These are phyloP conservation scores for Asterophora parasitica DNA, from an alignment of 768 basidiomycete species.

Conservation along the genomic window DNA sequence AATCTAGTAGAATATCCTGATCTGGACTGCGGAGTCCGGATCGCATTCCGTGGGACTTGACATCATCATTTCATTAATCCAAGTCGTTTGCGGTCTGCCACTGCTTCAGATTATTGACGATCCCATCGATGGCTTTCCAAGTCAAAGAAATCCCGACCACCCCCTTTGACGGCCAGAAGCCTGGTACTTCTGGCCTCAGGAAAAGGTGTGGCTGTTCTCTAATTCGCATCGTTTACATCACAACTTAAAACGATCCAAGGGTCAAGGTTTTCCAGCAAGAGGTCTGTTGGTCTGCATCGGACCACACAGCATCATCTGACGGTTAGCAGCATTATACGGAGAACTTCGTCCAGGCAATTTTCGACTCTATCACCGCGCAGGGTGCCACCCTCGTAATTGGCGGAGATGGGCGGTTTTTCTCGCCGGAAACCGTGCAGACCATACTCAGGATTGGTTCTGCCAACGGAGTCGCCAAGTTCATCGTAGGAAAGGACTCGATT, in stretches of 20 bases:
- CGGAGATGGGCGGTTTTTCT: slow-evolving; percentile 95
- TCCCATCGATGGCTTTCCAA: slow-evolving; percentile 36
- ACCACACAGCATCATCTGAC: slow-evolving; percentile 5
- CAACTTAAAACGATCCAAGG: slow-evolving; percentile 36
- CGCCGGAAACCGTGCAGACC: slow-evolving; percentile 79
- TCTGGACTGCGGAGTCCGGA: slow-evolving; percentile 2
- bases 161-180: slow-evolving; percentile 92
- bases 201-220: slow-evolving; percentile 62
- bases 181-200: slow-evolving; percentile 95
- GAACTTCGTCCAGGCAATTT: slow-evolving; percentile 95
- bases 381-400: slow-evolving; percentile 90
- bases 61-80: slow-evolving; percentile 10
- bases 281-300: slow-evolving; percentile 40
- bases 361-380: slow-evolving; percentile 79
- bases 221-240: slow-evolving; percentile 8
- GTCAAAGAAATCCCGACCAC: slow-evolving; percentile 75
- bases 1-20: background rate
- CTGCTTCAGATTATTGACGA: slow-evolving; percentile 2
- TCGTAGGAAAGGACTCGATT: slow-evolving; percentile 88
- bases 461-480: slow-evolving; percentile 88
- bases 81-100: no score
- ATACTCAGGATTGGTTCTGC: slow-evolving; percentile 94
- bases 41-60: slow-evolving; percentile 5
- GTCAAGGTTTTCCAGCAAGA: slow-evolving; percentile 98
- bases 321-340: slow-evolving; percentile 89